Conservation (phyloP, 1,139 yeast species). For the Meyerozyma guilliermondii region DNA sequence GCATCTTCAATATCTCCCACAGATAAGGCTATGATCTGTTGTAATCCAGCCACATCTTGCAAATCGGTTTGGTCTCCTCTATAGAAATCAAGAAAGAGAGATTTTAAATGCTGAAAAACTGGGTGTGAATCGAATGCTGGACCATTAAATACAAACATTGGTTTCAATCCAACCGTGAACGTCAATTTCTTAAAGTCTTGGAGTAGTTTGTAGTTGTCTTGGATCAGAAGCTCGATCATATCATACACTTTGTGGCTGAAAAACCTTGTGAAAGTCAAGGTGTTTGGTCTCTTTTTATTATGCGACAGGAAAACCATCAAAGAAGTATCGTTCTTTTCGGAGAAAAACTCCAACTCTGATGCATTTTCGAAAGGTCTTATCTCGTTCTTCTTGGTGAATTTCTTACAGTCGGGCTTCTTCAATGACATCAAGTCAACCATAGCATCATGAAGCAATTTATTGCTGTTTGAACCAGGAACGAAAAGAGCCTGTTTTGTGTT, state of each 20-base stretch:
- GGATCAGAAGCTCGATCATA: conserved; percentile 85
- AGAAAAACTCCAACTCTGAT: conserved; percentile 78
- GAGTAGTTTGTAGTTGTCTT: conserved; percentile 63
- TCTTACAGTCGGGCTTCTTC: conserved; percentile 86
- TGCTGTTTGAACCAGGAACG: conserved; percentile 83
- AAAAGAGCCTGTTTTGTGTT: conserved; percentile 87
- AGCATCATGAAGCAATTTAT: conserved; percentile 77
- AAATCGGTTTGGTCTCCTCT: conserved; percentile 79
- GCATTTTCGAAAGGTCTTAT: conserved; percentile 92
- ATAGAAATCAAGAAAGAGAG: conserved; percentile 86
- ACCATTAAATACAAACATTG: conserved; percentile 92
- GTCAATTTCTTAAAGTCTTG: conserved; percentile 78
- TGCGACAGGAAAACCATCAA: conserved; percentile 75
- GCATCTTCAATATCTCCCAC: conserved; percentile 76
- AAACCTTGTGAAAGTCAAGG: conserved; percentile 80
- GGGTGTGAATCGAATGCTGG: conserved; percentile 90
- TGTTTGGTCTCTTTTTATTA: conserved; percentile 92
- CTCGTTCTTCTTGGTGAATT: conserved; percentile 84
- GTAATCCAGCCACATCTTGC: conserved; percentile 93
- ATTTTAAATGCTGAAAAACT: conserved; percentile 76
- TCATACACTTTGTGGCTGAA: conserved; percentile 88
- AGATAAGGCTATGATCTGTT: conserved; percentile 80
- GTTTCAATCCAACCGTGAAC: conserved; percentile 85
- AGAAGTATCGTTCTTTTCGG: conserved; percentile 92
- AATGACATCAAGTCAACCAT: conserved; percentile 86